Conservation (phyloP, 352 stramenopile genomes). For the Phytophthora quininea region DNA sequence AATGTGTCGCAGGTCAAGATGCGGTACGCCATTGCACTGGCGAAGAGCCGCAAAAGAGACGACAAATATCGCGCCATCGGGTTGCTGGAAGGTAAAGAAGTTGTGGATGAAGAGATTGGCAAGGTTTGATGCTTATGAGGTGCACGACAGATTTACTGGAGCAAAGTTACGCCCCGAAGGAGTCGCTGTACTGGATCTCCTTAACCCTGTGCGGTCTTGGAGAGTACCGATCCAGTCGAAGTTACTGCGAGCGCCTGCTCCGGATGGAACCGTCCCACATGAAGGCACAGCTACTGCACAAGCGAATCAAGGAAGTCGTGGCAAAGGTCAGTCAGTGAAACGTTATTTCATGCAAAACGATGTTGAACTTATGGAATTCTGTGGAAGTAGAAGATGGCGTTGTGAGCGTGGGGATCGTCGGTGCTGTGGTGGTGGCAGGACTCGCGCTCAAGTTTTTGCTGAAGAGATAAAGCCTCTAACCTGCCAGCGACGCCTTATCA, state of each 20-base stretch:
- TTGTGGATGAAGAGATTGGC: constrained; percentile 1
- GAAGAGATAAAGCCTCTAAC: constrained; percentile 54
- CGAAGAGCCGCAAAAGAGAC: constrained; percentile 81
- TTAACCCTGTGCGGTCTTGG: constrained; percentile 70
- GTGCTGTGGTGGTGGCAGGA: constrained; percentile 72
- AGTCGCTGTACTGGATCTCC: constrained; percentile 85
- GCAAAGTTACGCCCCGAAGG: constrained; percentile 51
- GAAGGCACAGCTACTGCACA: constrained; percentile 74
- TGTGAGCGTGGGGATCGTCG: constrained; percentile 71
- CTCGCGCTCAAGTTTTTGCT: constrained; percentile 78
- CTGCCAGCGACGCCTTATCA: constrained; percentile 1
- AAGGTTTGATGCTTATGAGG: not conserved
- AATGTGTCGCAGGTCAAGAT: constrained; percentile 60
- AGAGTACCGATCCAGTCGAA: constrained; percentile 72
- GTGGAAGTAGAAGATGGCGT: constrained; percentile 52
- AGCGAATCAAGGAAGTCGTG: constrained; percentile 76
- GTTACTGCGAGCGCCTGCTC: constrained; percentile 77
- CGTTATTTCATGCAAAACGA: too few relatives aligned
- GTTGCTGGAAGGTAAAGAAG: constrained; percentile 63
- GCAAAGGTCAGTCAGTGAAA: constrained; percentile 41
- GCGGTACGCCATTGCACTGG: constrained; percentile 71
- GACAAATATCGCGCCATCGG: constrained; percentile 78
- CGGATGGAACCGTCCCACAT: constrained; percentile 73
- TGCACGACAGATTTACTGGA: constrained; percentile 59
- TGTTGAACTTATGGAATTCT: not conserved